Evolutionary conservation across 805 yeast genomes (phyloP).

Genomic region (Metschnikowia similis): DNA sequence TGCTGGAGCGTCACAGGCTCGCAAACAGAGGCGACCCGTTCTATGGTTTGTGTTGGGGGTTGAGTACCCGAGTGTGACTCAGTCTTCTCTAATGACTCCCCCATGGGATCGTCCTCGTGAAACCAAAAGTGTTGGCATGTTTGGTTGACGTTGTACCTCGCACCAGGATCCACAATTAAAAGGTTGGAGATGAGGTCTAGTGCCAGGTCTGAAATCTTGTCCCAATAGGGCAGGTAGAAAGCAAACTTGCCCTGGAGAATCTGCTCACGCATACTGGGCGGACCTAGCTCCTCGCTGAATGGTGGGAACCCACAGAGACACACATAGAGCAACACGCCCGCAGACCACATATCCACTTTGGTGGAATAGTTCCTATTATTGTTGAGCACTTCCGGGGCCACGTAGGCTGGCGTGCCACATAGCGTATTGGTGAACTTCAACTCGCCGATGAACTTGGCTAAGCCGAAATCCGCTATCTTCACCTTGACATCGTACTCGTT

Average conservation of each 20-base stretch:
- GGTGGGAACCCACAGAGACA: constrained; percentile 85
- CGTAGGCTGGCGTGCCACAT: constrained; percentile 86
- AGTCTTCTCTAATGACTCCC: background rate
- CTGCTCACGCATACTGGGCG: constrained; percentile 75
- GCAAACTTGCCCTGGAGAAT: constrained; percentile 64
- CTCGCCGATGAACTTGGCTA: constrained; percentile 67
- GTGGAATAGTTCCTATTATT: constrained; percentile 57
- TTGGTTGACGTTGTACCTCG: constrained; percentile 38
- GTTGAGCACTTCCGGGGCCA: constrained; percentile 75
- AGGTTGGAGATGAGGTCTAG: constrained; percentile 62
- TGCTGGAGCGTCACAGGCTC: constrained; percentile 17
- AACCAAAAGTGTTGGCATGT: constrained; percentile 47
- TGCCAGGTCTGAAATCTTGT: constrained; percentile 59
- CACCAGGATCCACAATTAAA: constrained; percentile 49
- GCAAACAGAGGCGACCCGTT: constrained; percentile 3
- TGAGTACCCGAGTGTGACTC: background rate
- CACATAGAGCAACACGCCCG: constrained; percentile 73
- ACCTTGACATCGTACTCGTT: constrained; percentile 60
- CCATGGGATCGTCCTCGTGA: constrained; percentile 9
- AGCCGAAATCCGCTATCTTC: constrained; percentile 81
- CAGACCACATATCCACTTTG: constrained; percentile 77
- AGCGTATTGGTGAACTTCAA: constrained; percentile 69
- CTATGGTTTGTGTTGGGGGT: background rate
- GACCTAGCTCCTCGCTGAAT: constrained; percentile 75
- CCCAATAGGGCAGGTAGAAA: constrained; percentile 79